These are phyloP conservation scores for Urochloa ruziziensis DNA, from an alignment of 176 grass and related monocot genomes.

Conservation along the genomic window DNA sequence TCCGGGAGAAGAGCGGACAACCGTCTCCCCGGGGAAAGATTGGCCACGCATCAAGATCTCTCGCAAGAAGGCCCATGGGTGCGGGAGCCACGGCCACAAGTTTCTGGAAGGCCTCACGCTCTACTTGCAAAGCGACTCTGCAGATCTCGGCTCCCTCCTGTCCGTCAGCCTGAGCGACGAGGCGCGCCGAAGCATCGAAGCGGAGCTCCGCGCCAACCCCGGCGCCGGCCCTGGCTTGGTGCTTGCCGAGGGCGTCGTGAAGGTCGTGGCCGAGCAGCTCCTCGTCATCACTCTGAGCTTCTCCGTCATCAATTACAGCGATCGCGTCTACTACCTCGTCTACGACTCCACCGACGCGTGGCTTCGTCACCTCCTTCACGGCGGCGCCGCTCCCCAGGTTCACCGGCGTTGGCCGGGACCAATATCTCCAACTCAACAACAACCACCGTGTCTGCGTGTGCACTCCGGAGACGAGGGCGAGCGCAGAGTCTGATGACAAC, in stretches of 20 bases:
- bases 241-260: too few relatives aligned
- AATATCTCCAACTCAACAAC: neutral
- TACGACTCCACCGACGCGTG: too few relatives aligned
- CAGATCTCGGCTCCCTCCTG: neutral
- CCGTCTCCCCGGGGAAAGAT: too few relatives aligned
- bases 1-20: too few relatives aligned
- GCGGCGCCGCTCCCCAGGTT: neutral
- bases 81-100: neutral
- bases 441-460: too few relatives aligned
- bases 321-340: too few relatives aligned
- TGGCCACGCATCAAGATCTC: neutral
- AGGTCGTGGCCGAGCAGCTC: neutral
- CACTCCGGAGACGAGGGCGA: too few relatives aligned
- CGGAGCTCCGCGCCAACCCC: too few relatives aligned
- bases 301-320: fast-evolving
- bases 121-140: too few relatives aligned
- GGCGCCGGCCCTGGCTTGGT: too few relatives aligned
- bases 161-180: neutral
- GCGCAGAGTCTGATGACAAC: neutral
- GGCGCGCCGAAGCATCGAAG: neutral
- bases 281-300: too few relatives aligned
- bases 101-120: neutral
- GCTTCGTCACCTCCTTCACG: neutral
- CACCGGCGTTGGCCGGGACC: neutral
- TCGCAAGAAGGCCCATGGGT: neutral